phyloP scores from a whole-genome alignment of 2,329 filamentous ascomycete genomes.

The Claviceps monticola region DNA sequence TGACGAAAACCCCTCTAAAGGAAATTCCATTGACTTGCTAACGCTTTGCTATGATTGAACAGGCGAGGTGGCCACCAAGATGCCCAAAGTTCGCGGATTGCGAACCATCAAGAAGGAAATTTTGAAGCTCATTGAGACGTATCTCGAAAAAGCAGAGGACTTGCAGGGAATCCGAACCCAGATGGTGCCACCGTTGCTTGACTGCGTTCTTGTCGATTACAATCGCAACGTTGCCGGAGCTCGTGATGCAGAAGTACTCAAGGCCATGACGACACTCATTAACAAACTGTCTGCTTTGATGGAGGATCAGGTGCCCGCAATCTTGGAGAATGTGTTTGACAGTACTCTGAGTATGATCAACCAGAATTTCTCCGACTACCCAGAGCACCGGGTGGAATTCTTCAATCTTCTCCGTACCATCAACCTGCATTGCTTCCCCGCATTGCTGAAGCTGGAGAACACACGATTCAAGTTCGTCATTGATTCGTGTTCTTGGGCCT shows the following conservation, averaged over 20 bases:
- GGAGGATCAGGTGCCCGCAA: conserved; percentile 94
- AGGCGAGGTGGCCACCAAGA: conserved; percentile 91
- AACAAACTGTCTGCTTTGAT: conserved; percentile 90
- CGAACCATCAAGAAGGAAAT: conserved; percentile 99
- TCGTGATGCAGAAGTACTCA: conserved; percentile 89
- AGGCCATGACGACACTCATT: conserved; percentile 95
- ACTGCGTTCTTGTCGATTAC: conserved; percentile 90
- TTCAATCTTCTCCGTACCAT: conserved; percentile 94
- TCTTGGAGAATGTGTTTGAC: conserved; percentile 98
- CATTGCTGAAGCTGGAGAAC: conserved; percentile 84
- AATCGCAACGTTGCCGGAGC: conserved; percentile 93
- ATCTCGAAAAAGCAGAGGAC: conserved; percentile 96
- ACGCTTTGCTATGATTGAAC: neutral
- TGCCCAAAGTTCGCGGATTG: conserved; percentile 87
- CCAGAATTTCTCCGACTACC: conserved; percentile 99
- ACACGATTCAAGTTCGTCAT: conserved; percentile 99
- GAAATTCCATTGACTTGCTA: neutral
- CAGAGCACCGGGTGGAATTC: conserved; percentile 97
- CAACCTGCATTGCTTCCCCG: conserved; percentile 93
- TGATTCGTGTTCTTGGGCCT: conserved; percentile 99
- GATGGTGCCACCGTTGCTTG: conserved; percentile 89
- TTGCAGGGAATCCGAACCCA: conserved; percentile 82
- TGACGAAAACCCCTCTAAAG: neutral
- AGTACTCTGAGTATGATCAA: conserved; percentile 99
- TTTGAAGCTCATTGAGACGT: conserved; percentile 92